phyloP scores from a whole-genome alignment of 2,329 filamentous ascomycete species.

The Didymosphaeria variabile region DNA sequence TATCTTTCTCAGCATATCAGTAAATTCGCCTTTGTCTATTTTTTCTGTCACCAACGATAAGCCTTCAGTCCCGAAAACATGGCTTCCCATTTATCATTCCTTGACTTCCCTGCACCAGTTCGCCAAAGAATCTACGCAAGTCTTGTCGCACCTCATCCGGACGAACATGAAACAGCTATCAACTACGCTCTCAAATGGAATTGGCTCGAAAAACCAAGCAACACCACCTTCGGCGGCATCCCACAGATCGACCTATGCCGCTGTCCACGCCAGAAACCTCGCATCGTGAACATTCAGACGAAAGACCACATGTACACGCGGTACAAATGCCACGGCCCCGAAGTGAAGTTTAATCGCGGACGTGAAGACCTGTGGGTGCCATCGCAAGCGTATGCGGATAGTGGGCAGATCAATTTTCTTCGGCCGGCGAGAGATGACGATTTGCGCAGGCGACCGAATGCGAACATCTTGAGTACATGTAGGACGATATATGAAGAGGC shows the following conservation, averaged over 20 bases:
- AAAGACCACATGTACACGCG: slow-evolving; percentile 44
- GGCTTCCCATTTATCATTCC: slow-evolving; percentile 8
- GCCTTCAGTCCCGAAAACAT: background rate
- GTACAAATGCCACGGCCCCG: slow-evolving; percentile 35
- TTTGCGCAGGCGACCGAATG: slow-evolving; percentile 19
- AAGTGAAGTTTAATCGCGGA: slow-evolving; percentile 30
- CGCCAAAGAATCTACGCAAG: slow-evolving; percentile 30
- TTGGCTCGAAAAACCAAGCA: slow-evolving; percentile 40
- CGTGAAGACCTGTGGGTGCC: slow-evolving; percentile 35
- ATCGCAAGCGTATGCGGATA: slow-evolving; percentile 20
- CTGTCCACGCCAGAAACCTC: slow-evolving; percentile 28
- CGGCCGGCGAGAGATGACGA: slow-evolving; percentile 36
- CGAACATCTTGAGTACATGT: slow-evolving; percentile 27
- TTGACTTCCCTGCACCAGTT: slow-evolving; percentile 14
- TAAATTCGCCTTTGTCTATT: background rate
- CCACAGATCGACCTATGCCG: slow-evolving; percentile 39
- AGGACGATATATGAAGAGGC: slow-evolving; percentile 35
- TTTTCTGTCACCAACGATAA: no score
- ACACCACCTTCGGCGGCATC: slow-evolving; percentile 39
- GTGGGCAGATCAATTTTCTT: slow-evolving; percentile 41
- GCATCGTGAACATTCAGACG: slow-evolving; percentile 16
- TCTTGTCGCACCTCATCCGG: slow-evolving; percentile 40
- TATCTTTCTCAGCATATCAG: background rate
- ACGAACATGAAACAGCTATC: slow-evolving; percentile 46
- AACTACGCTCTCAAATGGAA: slow-evolving; percentile 45